phyloP scores from a whole-genome alignment of 306 rosid genomes.

The Alnus rubra region DNA sequence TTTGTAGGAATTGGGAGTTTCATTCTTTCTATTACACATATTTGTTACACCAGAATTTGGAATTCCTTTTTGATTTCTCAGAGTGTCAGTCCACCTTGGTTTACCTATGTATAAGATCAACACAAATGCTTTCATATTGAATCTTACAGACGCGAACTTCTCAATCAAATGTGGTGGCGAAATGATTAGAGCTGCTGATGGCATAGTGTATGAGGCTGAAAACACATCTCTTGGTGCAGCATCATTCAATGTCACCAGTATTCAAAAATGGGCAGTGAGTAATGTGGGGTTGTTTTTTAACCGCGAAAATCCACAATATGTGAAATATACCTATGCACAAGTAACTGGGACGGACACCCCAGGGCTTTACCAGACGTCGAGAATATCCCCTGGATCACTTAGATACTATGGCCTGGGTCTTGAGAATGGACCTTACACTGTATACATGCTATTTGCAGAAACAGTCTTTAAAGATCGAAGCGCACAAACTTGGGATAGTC shows the following conservation, averaged over 20 bases:
- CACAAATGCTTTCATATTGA: background rate
- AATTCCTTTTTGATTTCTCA: background rate
- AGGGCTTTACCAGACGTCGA: conserved; percentile 63
- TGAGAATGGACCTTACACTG: conserved; percentile 63
- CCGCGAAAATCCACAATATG: conserved; percentile 17
- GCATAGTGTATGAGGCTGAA: conserved; percentile 48
- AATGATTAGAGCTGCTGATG: conserved; percentile 31
- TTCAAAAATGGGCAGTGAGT: conserved; percentile 70
- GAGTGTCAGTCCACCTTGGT: background rate
- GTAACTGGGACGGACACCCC: conserved; percentile 32
- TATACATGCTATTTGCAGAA: conserved; percentile 73
- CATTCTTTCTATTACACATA: background rate
- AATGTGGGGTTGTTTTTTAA: conserved; percentile 61
- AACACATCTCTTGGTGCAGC: conserved; percentile 67
- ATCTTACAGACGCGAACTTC: conserved; percentile 55
- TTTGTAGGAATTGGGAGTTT: too few species aligned
- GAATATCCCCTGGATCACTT: conserved; percentile 73
- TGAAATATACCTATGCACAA: conserved; percentile 15
- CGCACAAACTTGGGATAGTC: conserved; percentile 55
- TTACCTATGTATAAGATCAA: background rate
- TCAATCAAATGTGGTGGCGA: conserved; percentile 72
- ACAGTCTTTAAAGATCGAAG: conserved; percentile 34
- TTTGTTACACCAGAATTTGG: background rate
- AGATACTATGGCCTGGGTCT: conserved; percentile 84
- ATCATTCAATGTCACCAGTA: conserved; percentile 52